Conservation (phyloP, 345 rosid species). For the Chamaenerion angustifolium region DNA sequence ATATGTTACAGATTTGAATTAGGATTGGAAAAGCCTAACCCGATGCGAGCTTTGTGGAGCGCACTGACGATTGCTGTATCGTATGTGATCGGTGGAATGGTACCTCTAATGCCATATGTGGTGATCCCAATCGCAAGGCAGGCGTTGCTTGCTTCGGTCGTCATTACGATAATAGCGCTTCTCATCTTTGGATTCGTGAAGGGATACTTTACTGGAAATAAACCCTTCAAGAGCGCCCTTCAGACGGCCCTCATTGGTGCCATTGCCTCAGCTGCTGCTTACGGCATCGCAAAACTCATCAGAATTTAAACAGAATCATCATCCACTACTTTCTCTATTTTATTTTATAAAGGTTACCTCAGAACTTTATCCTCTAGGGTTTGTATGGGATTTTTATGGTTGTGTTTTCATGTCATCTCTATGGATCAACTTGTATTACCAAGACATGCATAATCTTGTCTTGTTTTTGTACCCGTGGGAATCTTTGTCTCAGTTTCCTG, state of each 20-base stretch:
- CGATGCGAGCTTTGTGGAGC: slow-evolving; percentile 67
- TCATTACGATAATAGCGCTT: slow-evolving; percentile 51
- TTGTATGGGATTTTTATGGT: no score
- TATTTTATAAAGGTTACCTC: no score
- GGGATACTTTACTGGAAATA: slow-evolving; percentile 64
- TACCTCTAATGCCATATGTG: slow-evolving; percentile 72
- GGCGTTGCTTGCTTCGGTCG: slow-evolving; percentile 57
- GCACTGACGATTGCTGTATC: slow-evolving; percentile 53
- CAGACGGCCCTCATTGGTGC: slow-evolving; percentile 74
- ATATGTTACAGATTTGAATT: slow-evolving; percentile 55
- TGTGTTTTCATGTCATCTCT: no score
- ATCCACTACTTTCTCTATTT: no score
- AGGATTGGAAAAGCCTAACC: slow-evolving; percentile 86
- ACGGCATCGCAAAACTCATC: slow-evolving; percentile 59
- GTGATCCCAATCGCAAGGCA: slow-evolving; percentile 53
- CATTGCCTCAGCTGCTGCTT: slow-evolving; percentile 81
- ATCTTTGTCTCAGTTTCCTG: no score
- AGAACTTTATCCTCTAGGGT: no score
- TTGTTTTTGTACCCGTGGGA: no score
- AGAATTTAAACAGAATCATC: neutral
- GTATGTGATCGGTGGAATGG: slow-evolving; percentile 58
- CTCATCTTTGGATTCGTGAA: slow-evolving; percentile 69
- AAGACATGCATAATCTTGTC: no score
- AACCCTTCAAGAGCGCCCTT: slow-evolving; percentile 54
- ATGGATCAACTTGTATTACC: no score